Evolutionary conservation across 1,284 basidiomycete species (phyloP), one percentile per base, ranked within the genome.

Genomic region (Ganoderma sp.): DNA sequence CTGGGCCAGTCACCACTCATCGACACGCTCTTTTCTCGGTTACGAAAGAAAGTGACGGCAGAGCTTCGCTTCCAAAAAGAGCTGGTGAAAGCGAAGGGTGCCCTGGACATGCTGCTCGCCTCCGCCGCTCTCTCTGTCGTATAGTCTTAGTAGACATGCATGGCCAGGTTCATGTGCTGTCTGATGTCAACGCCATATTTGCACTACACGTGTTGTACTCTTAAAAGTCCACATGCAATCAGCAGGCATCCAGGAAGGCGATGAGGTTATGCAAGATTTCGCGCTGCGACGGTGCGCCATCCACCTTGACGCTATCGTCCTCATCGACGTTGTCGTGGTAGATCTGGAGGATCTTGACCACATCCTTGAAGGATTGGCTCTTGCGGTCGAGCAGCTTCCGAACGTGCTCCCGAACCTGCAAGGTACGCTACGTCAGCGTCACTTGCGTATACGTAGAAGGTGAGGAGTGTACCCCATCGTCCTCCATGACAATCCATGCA

Each of bases 401-500:
- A 10, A 90, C 83, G 78, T 98, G 96, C 19, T 82, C 81, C 52
- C 88, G 89, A 66, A 93, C 87, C 94, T 95, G 72, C n/a, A 60
- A 19, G 48, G 32, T 39, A 54, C 64, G 61, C 69, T 57, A 14
- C 25, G 34, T 78, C 52, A 74, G 74, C 63, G 63, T 6, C 25
- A 17, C 37, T 17, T 0, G 37, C 14, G 10, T 10, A 17, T 9
- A 43, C 28, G 22, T 25, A n/a, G 5, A 4, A 25, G 17, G 12
- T 32, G 14, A 17, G 10, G 22, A 12, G 61, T 93, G 69, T 81
- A 97, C 96, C 41, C 96, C 98, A 75, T 99, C 98, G 75, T 99
- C 98, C 81, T 99, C 98, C 96, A 99, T 98, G 67, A 89, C 87
- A 37, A 99, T 80, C 98, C 98, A 99, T 1, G 93, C 96, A 37